These are phyloP conservation scores for Globisporangium takayamanum DNA, from an alignment of 352 stramenopile genomes.

Conservation along the genomic window DNA sequence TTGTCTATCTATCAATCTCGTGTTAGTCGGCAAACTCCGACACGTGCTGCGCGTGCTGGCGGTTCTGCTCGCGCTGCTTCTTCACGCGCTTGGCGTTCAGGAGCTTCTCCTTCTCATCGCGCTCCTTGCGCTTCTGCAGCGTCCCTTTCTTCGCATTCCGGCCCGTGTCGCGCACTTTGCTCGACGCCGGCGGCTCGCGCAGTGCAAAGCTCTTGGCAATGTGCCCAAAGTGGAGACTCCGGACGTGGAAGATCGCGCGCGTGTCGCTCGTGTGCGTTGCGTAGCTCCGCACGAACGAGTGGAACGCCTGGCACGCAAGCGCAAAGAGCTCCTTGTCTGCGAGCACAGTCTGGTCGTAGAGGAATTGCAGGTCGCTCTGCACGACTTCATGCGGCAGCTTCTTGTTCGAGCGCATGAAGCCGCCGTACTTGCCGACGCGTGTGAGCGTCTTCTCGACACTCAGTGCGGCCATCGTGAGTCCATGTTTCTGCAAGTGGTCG, in stretches of 20 bases:
- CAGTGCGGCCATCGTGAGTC: constrained; percentile 72
- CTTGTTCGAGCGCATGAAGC: constrained; percentile 59
- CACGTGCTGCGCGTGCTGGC: constrained; percentile 62
- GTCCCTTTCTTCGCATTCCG: constrained; percentile 72
- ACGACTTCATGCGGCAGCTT: constrained; percentile 81
- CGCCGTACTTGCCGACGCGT: constrained; percentile 48
- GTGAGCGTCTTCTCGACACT: constrained; percentile 83
- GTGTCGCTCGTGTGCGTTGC: constrained; percentile 88
- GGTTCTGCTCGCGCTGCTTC: constrained; percentile 51
- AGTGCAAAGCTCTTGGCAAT: constrained; percentile 91
- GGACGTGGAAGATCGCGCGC: constrained; percentile 90
- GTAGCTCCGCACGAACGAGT: constrained; percentile 92
- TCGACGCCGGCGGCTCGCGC: constrained; percentile 73
- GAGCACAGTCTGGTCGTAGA: constrained; percentile 80
- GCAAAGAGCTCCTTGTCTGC: constrained; percentile 80
- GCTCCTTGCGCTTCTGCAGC: constrained; percentile 78
- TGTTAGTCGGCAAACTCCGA: constrained; percentile 70
- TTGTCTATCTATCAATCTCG: background rate
- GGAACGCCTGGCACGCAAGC: constrained; percentile 85
- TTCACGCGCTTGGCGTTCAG: constrained; percentile 52
- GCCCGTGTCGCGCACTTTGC: constrained; percentile 70
- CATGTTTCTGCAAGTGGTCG: constrained; percentile 87
- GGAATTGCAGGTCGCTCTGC: constrained; percentile 74
- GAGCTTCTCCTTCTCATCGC: constrained; percentile 60
- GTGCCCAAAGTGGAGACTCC: constrained; percentile 91